Conservation (phyloP, 331 rosid genomes). For the Quercus tomentella region DNA sequence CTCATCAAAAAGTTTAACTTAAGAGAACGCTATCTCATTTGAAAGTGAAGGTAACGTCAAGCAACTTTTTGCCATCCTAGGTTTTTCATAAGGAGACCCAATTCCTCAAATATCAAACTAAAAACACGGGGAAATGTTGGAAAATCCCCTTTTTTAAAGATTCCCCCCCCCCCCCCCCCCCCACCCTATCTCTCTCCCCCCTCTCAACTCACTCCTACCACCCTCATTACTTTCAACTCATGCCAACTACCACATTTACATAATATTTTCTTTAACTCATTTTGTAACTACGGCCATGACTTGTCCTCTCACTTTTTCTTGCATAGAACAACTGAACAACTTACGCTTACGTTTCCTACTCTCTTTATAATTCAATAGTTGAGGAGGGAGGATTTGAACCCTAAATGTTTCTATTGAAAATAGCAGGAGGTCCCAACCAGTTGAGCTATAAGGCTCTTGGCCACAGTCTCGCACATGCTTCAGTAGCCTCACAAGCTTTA, state of each 20-base stretch:
- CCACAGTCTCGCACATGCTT: neutral
- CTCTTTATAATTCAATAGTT: too few relatives aligned
- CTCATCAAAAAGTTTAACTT: neutral
- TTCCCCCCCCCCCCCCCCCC: too few relatives aligned
- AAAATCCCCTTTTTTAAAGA: too few relatives aligned
- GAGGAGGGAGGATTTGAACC: too few relatives aligned
- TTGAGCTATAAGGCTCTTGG: too few relatives aligned
- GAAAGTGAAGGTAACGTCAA: neutral
- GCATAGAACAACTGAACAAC: neutral
- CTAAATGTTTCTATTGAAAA: accelerated
- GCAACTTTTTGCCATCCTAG: neutral
- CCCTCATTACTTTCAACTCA: neutral
- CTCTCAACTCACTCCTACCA: neutral
- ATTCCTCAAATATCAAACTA: too few relatives aligned
- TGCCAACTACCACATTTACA: neutral
- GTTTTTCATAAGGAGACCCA: neutral
- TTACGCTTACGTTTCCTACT: neutral
- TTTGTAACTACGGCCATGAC: neutral
- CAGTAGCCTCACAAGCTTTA: neutral
- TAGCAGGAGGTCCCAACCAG: too few relatives aligned
- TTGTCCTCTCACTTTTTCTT: neutral
- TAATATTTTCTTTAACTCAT: neutral
- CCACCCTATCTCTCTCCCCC: neutral
- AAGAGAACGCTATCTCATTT: neutral
- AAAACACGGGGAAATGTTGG: too few relatives aligned